These are phyloP conservation scores for Schizopora paradoxa DNA, from an alignment of 1,284 basidiomycete genomes.

Conservation along the genomic window DNA sequence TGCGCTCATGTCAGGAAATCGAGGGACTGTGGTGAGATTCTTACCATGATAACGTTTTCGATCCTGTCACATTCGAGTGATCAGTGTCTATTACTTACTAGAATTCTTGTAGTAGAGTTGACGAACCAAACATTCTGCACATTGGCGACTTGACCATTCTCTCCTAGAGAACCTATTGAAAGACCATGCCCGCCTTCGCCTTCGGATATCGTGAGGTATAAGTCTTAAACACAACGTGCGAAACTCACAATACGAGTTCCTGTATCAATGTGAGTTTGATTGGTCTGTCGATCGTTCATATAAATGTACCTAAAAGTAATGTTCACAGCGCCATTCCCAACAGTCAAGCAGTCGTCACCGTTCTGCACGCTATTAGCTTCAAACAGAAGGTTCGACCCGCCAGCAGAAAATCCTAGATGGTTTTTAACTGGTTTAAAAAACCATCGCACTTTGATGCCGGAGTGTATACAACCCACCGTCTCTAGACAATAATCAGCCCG, in stretches of 20 bases:
- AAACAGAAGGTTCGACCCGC: conserved; percentile 51
- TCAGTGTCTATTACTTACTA: no score
- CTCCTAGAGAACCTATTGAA: conserved; percentile 55
- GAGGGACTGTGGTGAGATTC: neutral
- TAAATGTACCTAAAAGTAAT: conserved; percentile 44
- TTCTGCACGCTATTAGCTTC: conserved; percentile 54
- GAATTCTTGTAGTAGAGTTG: neutral
- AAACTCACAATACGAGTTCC: conserved; percentile 41
- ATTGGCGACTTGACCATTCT: conserved; percentile 43
- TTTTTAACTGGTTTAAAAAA: neutral
- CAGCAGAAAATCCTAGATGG: conserved; percentile 48
- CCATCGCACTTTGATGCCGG: neutral
- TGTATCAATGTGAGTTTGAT: conserved; percentile 18
- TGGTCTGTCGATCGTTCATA: neutral
- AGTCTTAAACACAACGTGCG: neutral
- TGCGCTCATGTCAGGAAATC: neutral
- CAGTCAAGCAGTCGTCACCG: conserved; percentile 58
- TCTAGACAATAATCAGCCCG: no score
- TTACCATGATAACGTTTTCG: conserved; percentile 51
- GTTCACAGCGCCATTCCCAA: conserved; percentile 51
- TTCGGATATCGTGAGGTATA: neutral
- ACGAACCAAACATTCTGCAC: conserved; percentile 52
- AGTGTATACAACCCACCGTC: conserved; percentile 29
- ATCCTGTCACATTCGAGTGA: conserved; percentile 38
- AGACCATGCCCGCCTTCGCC: conserved; percentile 52